Evolutionary conservation across 768 basidiomycete species (phyloP).

Genomic region (Trametes cubensis): DNA sequence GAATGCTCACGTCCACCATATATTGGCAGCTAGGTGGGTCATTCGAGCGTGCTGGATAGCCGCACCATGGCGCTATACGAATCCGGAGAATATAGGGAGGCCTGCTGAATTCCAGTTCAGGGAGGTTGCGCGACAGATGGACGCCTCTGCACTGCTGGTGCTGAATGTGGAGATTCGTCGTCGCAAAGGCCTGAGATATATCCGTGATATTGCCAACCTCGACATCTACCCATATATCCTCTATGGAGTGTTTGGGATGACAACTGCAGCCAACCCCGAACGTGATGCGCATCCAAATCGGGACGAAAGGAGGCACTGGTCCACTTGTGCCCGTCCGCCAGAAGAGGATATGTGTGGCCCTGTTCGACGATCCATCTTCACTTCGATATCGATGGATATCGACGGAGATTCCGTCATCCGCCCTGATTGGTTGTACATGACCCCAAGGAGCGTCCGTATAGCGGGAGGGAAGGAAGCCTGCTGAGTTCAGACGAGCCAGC

Average conservation of each 20-base stretch:
- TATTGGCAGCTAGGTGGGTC: slow-evolving; percentile 1
- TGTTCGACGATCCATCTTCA: not conserved
- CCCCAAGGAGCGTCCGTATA: not conserved
- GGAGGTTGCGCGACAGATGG: not conserved
- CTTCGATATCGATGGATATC: not conserved
- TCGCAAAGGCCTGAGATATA: not conserved
- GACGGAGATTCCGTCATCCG: not conserved
- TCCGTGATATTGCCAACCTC: not conserved
- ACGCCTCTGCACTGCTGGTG: not conserved
- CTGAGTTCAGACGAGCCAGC: not conserved
- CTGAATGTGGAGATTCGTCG: not conserved
- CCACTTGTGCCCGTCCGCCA: not conserved
- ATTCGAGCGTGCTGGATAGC: not conserved
- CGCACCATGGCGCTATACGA: slow-evolving; percentile 1
- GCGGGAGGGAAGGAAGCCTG: not conserved
- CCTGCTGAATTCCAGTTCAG: not conserved
- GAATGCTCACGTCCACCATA: slow-evolving; percentile 1
- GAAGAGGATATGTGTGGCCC: not conserved
- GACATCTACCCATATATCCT: slow-evolving; percentile 5
- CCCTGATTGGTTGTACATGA: not conserved
- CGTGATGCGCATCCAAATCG: not conserved
- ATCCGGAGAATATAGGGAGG: not conserved
- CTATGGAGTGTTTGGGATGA: not conserved
- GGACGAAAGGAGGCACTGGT: no score
- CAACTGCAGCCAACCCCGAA: slow-evolving; percentile 4